phyloP scores from a whole-genome alignment of 768 basidiomycete genomes.

The Infundibulicybe gibba region DNA sequence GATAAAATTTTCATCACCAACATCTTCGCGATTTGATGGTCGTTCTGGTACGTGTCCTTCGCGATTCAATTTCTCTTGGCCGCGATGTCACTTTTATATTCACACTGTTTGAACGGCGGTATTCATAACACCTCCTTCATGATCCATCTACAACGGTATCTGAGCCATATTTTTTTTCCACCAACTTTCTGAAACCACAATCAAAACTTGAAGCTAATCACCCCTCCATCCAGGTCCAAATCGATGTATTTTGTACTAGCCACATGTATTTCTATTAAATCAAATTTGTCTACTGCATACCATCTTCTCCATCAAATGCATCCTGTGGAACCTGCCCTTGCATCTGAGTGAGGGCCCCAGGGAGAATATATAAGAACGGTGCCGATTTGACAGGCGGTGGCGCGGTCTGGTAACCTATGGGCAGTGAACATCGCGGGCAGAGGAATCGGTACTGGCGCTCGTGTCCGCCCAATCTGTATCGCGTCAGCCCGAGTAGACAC shows the following conservation, averaged over 20 bases:
- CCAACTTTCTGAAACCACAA: slow-evolving; percentile 1
- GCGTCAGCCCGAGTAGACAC: not conserved
- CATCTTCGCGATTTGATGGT: not conserved
- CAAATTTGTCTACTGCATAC: slow-evolving; percentile 7
- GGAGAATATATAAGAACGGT: slow-evolving; percentile 75
- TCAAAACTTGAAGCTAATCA: not conserved
- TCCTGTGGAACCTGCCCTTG: slow-evolving; percentile 86
- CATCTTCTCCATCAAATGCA: slow-evolving; percentile 67
- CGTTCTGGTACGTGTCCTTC: slow-evolving; percentile 21
- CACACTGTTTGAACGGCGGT: slow-evolving; percentile 71
- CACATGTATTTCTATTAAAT: slow-evolving; percentile 2
- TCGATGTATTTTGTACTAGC: not conserved
- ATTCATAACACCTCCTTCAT: slow-evolving; percentile 35
- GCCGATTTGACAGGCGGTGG: slow-evolving; percentile 76
- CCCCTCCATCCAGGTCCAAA: no score
- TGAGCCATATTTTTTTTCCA: slow-evolving; percentile 37
- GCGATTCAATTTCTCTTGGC: slow-evolving; percentile 15
- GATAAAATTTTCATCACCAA: no score
- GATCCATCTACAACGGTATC: slow-evolving; percentile 86
- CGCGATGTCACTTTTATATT: slow-evolving; percentile 59
- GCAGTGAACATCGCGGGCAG: slow-evolving; percentile 65
- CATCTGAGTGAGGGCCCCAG: slow-evolving; percentile 81
- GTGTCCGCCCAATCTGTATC: slow-evolving; percentile 55
- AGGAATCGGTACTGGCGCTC: slow-evolving; percentile 74
- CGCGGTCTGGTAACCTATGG: slow-evolving; percentile 73